Evolutionary conservation across 2,329 filamentous ascomycete species (phyloP).

Genomic region (Pseudogymnoascus sp.): DNA sequence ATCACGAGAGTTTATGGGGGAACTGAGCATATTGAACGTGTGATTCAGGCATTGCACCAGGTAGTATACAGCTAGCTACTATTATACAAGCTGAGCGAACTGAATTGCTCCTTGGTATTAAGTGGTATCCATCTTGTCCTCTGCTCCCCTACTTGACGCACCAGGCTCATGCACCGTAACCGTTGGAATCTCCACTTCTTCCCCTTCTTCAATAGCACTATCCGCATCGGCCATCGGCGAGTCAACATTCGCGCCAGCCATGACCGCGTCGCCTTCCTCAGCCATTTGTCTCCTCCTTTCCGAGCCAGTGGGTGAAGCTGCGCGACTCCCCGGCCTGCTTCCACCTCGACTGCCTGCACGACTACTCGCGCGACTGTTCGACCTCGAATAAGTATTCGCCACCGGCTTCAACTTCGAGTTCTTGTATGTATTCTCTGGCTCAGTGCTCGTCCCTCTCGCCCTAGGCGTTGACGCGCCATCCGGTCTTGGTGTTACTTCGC

Average conservation of each 20-base stretch:
- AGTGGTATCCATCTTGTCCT: constrained; percentile 15
- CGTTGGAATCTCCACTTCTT: constrained; percentile 34
- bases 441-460: constrained; percentile 28
- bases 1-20: background rate
- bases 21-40: constrained; percentile 7
- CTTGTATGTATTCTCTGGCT: constrained; percentile 29
- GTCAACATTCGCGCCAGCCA: constrained; percentile 43
- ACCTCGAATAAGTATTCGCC: constrained; percentile 18
- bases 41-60: constrained; percentile 22
- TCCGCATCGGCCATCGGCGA: constrained; percentile 23
- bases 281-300: constrained; percentile 17
- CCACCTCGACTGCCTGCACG: constrained; percentile 28
- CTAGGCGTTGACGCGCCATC: constrained; percentile 30
- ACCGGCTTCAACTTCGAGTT: constrained; percentile 30
- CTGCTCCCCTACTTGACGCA: constrained; percentile 24
- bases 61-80: constrained; percentile 25
- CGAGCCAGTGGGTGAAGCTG: constrained; percentile 29
- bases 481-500: constrained; percentile 41
- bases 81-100: constrained; percentile 14
- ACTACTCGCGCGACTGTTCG: background rate
- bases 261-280: constrained; percentile 47
- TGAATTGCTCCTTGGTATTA: constrained; percentile 17
- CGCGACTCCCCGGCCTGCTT: constrained; percentile 34
- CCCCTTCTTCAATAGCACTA: background rate
- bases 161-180: constrained; percentile 44